Base-by-base conservation (phyloP, 78 protist species). In the Dictyostelium purpureum region DNA sequence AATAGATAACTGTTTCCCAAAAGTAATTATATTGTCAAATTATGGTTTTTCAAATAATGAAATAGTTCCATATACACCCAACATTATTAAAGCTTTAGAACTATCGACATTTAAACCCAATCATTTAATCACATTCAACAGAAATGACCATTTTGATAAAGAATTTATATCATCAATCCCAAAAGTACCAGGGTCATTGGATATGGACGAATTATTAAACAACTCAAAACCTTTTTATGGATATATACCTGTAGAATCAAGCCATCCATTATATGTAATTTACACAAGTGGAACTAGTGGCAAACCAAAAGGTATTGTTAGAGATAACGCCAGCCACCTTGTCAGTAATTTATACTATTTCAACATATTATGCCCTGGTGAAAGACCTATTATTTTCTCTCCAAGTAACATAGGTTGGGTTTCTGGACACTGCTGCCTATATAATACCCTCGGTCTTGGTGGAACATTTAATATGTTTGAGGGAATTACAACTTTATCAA, bases 351-450 rank as follows among this genome's bases (percentile, higher is more conserved):
- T 61, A 37, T 19, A 90, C 59, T 3, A 54, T 16, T 81, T 12
- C 37, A 12, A 19, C 19, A 2, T 0, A 78, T 6, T 83, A 51
- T 37, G 95, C 51, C 7, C 16, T 19, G n/a, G 37, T 21, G 6
- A 2, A 38, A 11, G 73, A 95, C 18, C 59, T 35, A 42, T 0
- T 94, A 70, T 82, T 76, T 71, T 93, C 40, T 96, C 49, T 24
- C 18, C 96, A 5, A 21, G 75, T 19, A 94, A 90, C 28, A 24
- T 88, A 21, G 95, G 97, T 0, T 95, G 97, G 97, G 77, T 78
- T 10, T 38, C 45, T 0, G 91, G 91, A 0, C 95, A 91, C 66
- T 19, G 66, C 9, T 51, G 61, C 1, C 45, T 52, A 0, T 24
- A 26, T 33, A 77, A 88, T 35, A 59, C 83, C 1, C 18, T 93